Conservation (phyloP, 2,329 filamentous ascomycete genomes). For the Sporothrix humicola region DNA sequence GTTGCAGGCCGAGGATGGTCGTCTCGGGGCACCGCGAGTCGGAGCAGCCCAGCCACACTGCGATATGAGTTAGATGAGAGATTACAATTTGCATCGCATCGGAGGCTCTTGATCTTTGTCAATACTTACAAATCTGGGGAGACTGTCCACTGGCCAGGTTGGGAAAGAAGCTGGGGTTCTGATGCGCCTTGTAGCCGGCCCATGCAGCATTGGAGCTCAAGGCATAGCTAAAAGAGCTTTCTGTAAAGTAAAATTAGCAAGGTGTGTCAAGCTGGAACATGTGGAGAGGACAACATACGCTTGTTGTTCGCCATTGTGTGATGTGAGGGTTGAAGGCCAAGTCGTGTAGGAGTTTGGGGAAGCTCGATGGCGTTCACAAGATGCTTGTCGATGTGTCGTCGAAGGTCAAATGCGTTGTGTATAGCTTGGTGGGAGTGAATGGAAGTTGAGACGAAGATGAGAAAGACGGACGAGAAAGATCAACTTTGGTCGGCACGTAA, state of each 20-base stretch:
- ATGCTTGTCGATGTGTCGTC: background rate
- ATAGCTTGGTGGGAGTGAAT: background rate
- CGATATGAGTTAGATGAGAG: background rate
- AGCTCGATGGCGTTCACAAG: background rate
- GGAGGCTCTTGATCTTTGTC: too few relatives aligned
- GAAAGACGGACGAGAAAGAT: background rate
- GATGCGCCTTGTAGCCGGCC: slow-evolving; percentile 67
- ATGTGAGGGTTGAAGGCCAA: background rate
- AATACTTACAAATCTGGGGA: slow-evolving; percentile 60
- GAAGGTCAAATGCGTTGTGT: background rate
- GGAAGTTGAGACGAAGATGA: background rate
- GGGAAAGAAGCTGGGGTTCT: slow-evolving; percentile 74
- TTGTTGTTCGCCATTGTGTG: slow-evolving; percentile 30
- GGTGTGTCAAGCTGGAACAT: background rate
- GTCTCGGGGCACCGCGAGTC: slow-evolving; percentile 86
- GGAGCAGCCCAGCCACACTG: slow-evolving; percentile 85
- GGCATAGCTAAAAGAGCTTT: slow-evolving; percentile 66
- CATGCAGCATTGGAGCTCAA: slow-evolving; percentile 73
- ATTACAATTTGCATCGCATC: too few relatives aligned
- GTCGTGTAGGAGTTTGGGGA: background rate
- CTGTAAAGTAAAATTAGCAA: slow-evolving; percentile 40
- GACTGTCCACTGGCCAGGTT: slow-evolving; percentile 70
- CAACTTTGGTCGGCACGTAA: background rate
- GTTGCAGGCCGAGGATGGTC: slow-evolving; percentile 75
- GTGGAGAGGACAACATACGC: background rate